Evolutionary conservation across 129 eudicot genomes (phyloP), one percentile per base, ranked within the genome.

Genomic region (Scalesia atractyloides): DNA sequence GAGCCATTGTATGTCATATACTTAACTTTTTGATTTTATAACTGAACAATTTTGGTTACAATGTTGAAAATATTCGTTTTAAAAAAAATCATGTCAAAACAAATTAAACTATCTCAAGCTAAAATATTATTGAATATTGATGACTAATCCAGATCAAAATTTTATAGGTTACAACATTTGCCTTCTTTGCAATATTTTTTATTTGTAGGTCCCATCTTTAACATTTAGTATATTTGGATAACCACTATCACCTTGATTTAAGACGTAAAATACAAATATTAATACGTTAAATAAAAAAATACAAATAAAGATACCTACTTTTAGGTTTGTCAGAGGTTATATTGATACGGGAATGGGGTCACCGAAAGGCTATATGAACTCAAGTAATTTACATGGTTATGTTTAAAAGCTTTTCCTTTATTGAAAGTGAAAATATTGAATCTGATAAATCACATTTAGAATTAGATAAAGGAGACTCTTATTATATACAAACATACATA

Each of bases 331-430:
- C 65, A 51, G 65, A 59, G 16, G 74, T 69, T 80, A 82, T 69
- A 75, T 86, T 73, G 78, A 64, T 73, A 19, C 73, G 76, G 69
- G 53, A 74, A 74, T 81, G 80, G 64, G 64, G 75, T 84, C 89
- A 89, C 89, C 86, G 89, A 84, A 86, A 89, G 91, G 83, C 90
- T 88, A 85, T 88, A 85, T 22, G 61, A 53, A 22, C 64, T 67
- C 63, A 77, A 69, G 22, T 51, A 64, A 66, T 66, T n/a, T 75
- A 66, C 80, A 66, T 33, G 46, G 64, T 69, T 58, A 36, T 61
- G 70, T 69, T 77, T 69, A 63, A 8, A 14, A 50, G 10, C 69
- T 77, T 69, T 77, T 62, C 33, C 71, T 76, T 76, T 76, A 68
- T 63, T n/a, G 5, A 68, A 60, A 69, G 64, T 34, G 64, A 69